Evolutionary conservation across 1,284 basidiomycete genomes (phyloP), one percentile per base, ranked within the genome.

Genomic region (Ustilago bromivora): DNA sequence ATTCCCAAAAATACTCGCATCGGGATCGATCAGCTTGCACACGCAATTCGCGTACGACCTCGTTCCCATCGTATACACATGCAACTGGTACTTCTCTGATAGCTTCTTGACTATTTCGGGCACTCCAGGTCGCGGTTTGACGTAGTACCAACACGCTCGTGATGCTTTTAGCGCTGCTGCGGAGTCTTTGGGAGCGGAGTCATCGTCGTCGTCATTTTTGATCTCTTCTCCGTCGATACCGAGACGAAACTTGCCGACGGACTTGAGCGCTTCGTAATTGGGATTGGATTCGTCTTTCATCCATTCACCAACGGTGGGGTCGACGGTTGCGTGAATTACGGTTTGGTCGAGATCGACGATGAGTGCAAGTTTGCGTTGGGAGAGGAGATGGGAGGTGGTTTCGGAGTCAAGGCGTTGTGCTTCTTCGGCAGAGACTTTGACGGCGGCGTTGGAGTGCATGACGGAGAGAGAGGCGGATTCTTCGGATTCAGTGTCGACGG

Each of bases 51-150:
- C 96, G 87, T 99, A 99, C 52, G 95, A 93, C 51, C 96, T 91
- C 19, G 96, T 98, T 62, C 96, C 96, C 95, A 99, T 99, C 32
- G 96, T 99, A 88, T 99, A 99, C 57, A 99, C 95, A 87, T 99
- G 96, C 93, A 99, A 94, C 88, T 99, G 95, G 87, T 97, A 99
- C 82, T 92, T 92, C 64, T 89, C 87, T 52, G 93, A 90, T 77
- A 94, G 90, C 53, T 90, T 88, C 69, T 89, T 87, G 58, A 99
- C 89, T 85, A 99, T 98, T 51, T 90, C 88, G 54, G 89, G 87
- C 86, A 95, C 90, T n/a, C 95, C 94, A 0, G 96, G 96, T 77
- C 96, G 96, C 78, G 66, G 69, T 87, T 99, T 99, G 87, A 98
- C 94, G 87, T 96, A 99, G 87, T 98, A 98, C 90, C 94, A 93